Evolutionary conservation across 192 early-diverging fungal species (phyloP).

Genomic region (Funneliformis geosporum): DNA sequence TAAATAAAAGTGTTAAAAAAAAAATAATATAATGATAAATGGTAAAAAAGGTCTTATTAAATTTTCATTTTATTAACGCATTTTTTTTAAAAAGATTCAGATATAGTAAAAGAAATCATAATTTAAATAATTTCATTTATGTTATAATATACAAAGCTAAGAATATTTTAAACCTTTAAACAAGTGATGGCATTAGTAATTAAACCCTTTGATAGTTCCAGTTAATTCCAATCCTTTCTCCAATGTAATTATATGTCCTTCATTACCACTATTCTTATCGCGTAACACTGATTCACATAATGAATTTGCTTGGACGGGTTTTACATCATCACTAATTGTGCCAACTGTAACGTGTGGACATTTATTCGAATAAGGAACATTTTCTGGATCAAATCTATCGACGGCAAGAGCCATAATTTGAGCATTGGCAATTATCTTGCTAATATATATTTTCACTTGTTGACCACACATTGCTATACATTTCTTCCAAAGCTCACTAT

Average conservation of each 20-base stretch:
- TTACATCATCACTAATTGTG: conserved; percentile 41
- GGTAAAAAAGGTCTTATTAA: too few species aligned
- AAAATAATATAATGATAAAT: too few species aligned
- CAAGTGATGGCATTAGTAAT: neutral
- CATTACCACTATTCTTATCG: neutral
- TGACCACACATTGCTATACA: conserved; percentile 31
- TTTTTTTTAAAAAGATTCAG: too few species aligned
- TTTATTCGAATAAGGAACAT: conserved; percentile 26
- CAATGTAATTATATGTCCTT: neutral
- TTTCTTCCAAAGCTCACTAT: conserved; percentile 29
- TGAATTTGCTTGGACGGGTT: conserved; percentile 39
- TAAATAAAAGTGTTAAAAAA: too few species aligned
- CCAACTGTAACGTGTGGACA: conserved; percentile 48
- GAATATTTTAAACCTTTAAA: too few species aligned
- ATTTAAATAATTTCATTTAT: too few species aligned
- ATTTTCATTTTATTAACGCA: too few species aligned
- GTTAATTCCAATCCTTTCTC: neutral
- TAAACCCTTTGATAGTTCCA: neutral
- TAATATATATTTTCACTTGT: conserved; percentile 39
- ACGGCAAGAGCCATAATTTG: conserved; percentile 42
- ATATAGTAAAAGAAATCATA: too few species aligned
- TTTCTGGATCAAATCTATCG: conserved; percentile 17
- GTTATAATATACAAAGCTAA: too few species aligned
- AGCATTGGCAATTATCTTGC: conserved; percentile 56
- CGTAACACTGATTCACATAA: neutral